phyloP scores from a whole-genome alignment of 805 yeast species.

The Saccharomycopsis synnaedendra region DNA sequence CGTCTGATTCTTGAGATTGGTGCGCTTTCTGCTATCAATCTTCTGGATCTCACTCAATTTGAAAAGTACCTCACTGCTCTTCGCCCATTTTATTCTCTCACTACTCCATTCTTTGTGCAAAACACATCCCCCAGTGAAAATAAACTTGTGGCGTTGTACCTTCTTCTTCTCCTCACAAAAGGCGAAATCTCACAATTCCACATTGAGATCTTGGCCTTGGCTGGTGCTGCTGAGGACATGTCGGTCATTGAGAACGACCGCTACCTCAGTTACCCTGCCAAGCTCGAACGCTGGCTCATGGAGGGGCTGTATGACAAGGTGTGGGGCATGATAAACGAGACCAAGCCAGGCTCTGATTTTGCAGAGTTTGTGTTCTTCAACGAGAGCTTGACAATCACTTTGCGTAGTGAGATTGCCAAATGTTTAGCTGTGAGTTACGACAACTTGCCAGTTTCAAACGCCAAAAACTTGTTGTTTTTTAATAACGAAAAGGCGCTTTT shows the following conservation, averaged over 20 bases:
- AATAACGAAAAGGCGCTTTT: conserved; percentile 43
- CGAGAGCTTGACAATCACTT: conserved; percentile 61
- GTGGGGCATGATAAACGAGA: conserved; percentile 59
- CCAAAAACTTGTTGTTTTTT: conserved; percentile 69
- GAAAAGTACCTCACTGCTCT: conserved; percentile 65
- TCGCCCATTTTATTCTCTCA: conserved; percentile 55
- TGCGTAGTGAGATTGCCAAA: conserved; percentile 75
- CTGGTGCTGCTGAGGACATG: conserved; percentile 21
- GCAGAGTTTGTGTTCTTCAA: conserved; percentile 75
- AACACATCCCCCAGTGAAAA: conserved; percentile 47
- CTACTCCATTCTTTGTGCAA: conserved; percentile 24
- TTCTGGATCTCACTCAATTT: conserved; percentile 50
- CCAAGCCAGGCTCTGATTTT: conserved; percentile 31
- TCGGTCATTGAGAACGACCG: conserved; percentile 53
- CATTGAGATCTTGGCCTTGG: conserved; percentile 47
- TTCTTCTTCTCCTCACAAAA: conserved; percentile 66
- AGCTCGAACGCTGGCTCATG: conserved; percentile 86
- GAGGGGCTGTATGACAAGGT: conserved; percentile 94
- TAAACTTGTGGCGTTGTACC: conserved; percentile 64
- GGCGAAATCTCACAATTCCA: conserved; percentile 85
- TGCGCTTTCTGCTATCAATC: conserved; percentile 65
- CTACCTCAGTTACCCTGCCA: conserved; percentile 73
- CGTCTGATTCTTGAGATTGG: conserved; percentile 83
- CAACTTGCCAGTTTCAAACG: conserved; percentile 68
- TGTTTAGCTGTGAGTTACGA: conserved; percentile 74